phyloP scores from a whole-genome alignment of 768 basidiomycete species.

The Tulasnella sp. region DNA sequence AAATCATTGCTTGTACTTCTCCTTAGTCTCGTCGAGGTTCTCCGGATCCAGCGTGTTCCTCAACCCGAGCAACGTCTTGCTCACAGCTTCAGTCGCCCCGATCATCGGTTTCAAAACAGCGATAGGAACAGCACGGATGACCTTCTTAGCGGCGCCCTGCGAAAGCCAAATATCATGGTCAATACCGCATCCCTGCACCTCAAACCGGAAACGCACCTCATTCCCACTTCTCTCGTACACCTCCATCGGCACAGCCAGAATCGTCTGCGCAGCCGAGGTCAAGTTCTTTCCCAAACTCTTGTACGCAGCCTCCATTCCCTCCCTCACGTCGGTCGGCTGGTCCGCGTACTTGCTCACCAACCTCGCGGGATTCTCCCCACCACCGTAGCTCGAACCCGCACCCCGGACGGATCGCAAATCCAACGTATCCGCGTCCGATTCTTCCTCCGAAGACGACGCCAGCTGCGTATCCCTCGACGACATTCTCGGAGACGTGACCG shows the following conservation, averaged over 20 bases:
- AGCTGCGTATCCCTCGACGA: not conserved
- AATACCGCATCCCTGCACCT: not conserved
- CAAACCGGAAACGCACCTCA: conserved; percentile 43
- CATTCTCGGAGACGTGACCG: not conserved
- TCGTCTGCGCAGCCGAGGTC: conserved; percentile 92
- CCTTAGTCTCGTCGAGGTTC: conserved; percentile 69
- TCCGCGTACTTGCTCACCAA: conserved; percentile 82
- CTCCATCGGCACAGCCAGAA: conserved; percentile 97
- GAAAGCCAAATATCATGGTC: not conserved
- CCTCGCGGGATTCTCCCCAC: conserved; percentile 37
- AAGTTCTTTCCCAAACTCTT: conserved; percentile 76
- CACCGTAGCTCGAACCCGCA: conserved; percentile 10
- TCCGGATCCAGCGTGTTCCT: conserved; percentile 88
- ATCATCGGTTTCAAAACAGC: conserved; percentile 98
- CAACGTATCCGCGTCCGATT: conserved; percentile 8
- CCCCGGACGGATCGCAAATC: conserved; percentile 12
- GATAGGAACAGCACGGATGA: conserved; percentile 93
- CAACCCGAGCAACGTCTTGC: conserved; percentile 87
- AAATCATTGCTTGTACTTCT: conserved; percentile 75
- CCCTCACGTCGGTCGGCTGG: conserved; percentile 71
- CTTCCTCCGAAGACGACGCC: conserved; percentile 19
- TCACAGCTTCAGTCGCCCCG: conserved; percentile 91
- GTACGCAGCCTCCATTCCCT: conserved; percentile 90
- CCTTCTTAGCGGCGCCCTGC: conserved; percentile 85
- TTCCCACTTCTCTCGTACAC: conserved; percentile 90